Evolutionary conservation across 1,284 basidiomycete species (phyloP).

Genomic region (Moesziomyces sp.): DNA sequence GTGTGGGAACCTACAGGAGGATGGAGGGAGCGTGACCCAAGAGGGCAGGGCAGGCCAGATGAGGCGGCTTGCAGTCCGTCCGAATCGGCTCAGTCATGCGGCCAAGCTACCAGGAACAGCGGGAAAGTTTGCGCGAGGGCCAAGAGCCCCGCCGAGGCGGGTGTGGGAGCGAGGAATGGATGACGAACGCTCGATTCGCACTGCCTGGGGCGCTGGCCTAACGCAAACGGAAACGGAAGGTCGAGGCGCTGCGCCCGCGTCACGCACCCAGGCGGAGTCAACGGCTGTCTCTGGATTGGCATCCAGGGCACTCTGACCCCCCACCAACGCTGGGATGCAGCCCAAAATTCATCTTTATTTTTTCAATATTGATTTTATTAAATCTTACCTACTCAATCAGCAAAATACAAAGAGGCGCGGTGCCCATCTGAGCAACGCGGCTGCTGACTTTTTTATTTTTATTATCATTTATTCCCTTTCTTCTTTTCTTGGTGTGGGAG

Average conservation of each 20-base stretch:
- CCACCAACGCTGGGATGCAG: too few species aligned
- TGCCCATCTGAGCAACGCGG: too few species aligned
- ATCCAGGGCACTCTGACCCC: too few species aligned
- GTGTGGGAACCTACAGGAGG: background rate
- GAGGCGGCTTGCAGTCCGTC: background rate
- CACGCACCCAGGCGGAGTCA: background rate
- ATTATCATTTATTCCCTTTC: too few species aligned
- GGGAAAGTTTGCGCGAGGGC: background rate
- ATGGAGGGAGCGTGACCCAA: background rate
- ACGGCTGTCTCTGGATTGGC: too few species aligned
- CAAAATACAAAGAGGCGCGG: too few species aligned
- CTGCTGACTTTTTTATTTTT: too few species aligned
- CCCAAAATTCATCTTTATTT: too few species aligned
- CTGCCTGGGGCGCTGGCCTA: background rate
- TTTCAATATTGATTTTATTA: too few species aligned
- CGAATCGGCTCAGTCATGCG: background rate
- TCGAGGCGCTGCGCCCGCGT: background rate
- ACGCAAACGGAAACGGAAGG: background rate
- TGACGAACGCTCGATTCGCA: slow-evolving; percentile 17
- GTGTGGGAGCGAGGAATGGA: slow-evolving; percentile 18
- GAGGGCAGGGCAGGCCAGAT: background rate
- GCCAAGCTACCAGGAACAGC: background rate
- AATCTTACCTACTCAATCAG: too few species aligned
- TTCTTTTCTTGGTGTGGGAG: background rate
- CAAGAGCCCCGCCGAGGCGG: background rate